These are phyloP conservation scores for Aureobasidium vineae DNA, from an alignment of 2,329 filamentous ascomycete species.

Conservation along the genomic window DNA sequence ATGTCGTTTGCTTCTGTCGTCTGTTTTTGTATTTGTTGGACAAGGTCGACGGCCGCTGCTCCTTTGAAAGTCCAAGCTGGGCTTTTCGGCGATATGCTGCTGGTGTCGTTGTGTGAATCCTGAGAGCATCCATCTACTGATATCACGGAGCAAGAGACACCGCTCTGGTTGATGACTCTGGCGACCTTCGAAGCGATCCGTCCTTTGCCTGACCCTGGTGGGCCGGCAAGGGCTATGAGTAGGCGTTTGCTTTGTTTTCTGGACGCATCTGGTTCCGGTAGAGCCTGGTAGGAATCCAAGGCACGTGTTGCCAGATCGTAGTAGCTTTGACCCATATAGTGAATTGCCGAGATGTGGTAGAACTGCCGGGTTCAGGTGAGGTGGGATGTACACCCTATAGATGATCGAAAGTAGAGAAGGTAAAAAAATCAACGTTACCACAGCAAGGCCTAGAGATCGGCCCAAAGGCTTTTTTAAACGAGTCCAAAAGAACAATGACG, in stretches of 20 bases:
- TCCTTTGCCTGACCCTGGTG: constrained; percentile 19
- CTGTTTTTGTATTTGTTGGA: constrained; percentile 14
- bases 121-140: constrained; percentile 22
- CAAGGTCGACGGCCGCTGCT: constrained; percentile 19
- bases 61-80: constrained; percentile 14
- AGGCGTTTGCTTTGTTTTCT: constrained; percentile 21
- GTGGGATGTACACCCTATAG: background rate
- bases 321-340: constrained; percentile 17
- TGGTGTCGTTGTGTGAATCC: background rate
- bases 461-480: background rate
- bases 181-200: constrained; percentile 16
- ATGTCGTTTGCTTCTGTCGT: constrained; percentile 10
- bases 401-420: background rate
- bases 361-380: background rate
- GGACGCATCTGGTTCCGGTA: constrained; percentile 17
- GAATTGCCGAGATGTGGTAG: background rate
- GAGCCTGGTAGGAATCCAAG: constrained; percentile 9
- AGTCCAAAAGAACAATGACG: constrained; percentile 16
- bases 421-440: background rate
- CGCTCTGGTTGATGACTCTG: constrained; percentile 20
- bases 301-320: constrained; percentile 19
- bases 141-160: constrained; percentile 19
- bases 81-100: constrained; percentile 10
- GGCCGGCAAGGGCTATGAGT: constrained; percentile 18
- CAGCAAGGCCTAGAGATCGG: background rate